A percentile compares a stretch with the other conserved stretches of the same genome.
These are phyloP conservation scores for Penicillium steckii DNA, from an alignment of 495 filamentous ascomycete genomes.

Conservation along the genomic window DNA sequence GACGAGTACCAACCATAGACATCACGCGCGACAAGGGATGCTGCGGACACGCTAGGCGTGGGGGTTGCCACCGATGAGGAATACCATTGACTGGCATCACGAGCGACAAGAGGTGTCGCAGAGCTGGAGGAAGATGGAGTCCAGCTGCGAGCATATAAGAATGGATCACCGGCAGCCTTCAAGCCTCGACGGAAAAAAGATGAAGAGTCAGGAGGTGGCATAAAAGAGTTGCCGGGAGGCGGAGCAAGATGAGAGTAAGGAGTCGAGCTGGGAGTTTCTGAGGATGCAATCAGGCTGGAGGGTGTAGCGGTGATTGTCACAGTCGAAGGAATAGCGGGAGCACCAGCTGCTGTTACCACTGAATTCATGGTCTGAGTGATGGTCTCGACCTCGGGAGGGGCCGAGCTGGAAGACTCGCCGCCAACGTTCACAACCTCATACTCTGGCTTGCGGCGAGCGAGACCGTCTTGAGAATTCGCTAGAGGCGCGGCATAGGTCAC, in stretches of 20 bases:
- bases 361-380: constrained; percentile 32
- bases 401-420: constrained; percentile 26
- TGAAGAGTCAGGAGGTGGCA: constrained; percentile 6
- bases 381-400: constrained; percentile 28
- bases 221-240: constrained; percentile 13
- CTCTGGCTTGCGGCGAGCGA: constrained; percentile 30
- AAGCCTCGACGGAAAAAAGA: constrained; percentile 23
- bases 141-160: constrained; percentile 18
- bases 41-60: constrained; percentile 1
- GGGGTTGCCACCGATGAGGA: constrained; percentile 1
- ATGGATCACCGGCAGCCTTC: constrained; percentile 21
- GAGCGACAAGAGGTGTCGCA: constrained; percentile 13
- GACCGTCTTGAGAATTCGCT: constrained; percentile 23
- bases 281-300: constrained; percentile 14
- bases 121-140: constrained; percentile 7
- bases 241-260: constrained; percentile 11
- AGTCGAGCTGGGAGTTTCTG: constrained; percentile 14
- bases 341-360: constrained; percentile 16
- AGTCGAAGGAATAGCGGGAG: constrained; percentile 21
- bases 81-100: constrained; percentile 5
- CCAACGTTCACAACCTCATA: constrained; percentile 53
- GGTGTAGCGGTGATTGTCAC: constrained; percentile 35
- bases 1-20: background rate
- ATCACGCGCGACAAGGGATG: background rate
- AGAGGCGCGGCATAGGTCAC: constrained; percentile 35